These are phyloP conservation scores for Serendipita vermifera DNA, from an alignment of 768 basidiomycete genomes.

Conservation along the genomic window DNA sequence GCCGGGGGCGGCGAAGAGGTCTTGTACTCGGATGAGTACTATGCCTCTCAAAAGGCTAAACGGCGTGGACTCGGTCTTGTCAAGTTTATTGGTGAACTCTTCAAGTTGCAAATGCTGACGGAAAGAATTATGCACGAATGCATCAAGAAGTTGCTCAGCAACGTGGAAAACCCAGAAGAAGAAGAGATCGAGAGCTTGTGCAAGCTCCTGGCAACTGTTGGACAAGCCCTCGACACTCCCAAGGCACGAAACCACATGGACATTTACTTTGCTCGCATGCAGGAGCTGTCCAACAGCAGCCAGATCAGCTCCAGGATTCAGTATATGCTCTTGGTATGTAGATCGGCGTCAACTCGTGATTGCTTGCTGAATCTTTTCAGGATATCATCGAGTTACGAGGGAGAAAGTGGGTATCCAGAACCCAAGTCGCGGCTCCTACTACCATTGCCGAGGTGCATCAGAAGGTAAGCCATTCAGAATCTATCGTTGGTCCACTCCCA, in stretches of 20 bases:
- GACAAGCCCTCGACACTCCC: slow-evolving; percentile 60
- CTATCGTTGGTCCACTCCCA: background rate
- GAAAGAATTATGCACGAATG: slow-evolving; percentile 99
- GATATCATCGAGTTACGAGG: slow-evolving; percentile 83
- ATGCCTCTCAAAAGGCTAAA: slow-evolving; percentile 92
- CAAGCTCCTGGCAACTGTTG: slow-evolving; percentile 84
- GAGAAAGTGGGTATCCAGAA: slow-evolving; percentile 67
- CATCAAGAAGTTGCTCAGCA: slow-evolving; percentile 86
- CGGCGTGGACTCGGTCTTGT: slow-evolving; percentile 93
- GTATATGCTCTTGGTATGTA: slow-evolving; percentile 83
- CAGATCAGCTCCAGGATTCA: slow-evolving; percentile 79
- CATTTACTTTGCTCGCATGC: slow-evolving; percentile 87
- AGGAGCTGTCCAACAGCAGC: slow-evolving; percentile 57
- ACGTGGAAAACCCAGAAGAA: slow-evolving; percentile 91
- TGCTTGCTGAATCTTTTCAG: slow-evolving; percentile 29
- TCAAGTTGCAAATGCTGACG: slow-evolving; percentile 97
- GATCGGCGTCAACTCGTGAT: slow-evolving; percentile 8
- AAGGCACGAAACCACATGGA: slow-evolving; percentile 81
- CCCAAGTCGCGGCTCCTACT: slow-evolving; percentile 59
- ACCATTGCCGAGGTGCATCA: slow-evolving; percentile 86
- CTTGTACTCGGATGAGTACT: slow-evolving; percentile 91
- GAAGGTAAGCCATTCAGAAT: slow-evolving; percentile 32
- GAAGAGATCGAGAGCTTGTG: slow-evolving; percentile 96
- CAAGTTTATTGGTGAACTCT: slow-evolving; percentile 96
- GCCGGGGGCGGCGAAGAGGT: slow-evolving; percentile 50